Conservation (phyloP, 805 yeast species). For the Saturnispora sanitii region DNA sequence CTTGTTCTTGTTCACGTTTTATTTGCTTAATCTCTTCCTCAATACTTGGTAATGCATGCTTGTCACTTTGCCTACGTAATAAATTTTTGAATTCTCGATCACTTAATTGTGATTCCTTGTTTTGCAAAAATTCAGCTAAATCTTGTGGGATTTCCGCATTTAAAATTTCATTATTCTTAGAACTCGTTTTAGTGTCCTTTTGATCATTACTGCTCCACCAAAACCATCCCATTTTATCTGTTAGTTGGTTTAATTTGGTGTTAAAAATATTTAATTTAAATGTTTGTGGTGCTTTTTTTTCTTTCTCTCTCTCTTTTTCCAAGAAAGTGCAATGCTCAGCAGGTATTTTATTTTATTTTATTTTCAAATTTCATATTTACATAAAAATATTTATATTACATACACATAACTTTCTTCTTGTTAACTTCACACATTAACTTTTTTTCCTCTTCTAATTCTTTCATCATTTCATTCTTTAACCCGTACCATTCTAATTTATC, state of each 20-base stretch:
- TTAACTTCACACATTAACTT: too few species aligned
- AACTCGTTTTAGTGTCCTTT: neutral
- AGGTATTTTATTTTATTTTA: too few species aligned
- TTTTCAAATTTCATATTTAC: too few species aligned
- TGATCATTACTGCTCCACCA: slow-evolving; percentile 10
- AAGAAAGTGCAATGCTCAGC: too few species aligned
- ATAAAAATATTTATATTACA: too few species aligned
- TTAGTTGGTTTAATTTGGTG: slow-evolving; percentile 6
- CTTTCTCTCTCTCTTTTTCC: too few species aligned
- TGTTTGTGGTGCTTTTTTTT: too few species aligned
- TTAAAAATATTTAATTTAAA: too few species aligned
- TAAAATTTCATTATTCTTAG: neutral
- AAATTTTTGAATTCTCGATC: slow-evolving; percentile 26
- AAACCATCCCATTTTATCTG: slow-evolving; percentile 13
- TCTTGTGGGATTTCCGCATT: slow-evolving; percentile 18
- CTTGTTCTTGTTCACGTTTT: slow-evolving; percentile 3
- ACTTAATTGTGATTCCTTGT: slow-evolving; percentile 21
- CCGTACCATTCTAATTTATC: slow-evolving; percentile 29
- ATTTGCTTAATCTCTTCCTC: slow-evolving; percentile 5
- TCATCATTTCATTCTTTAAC: slow-evolving; percentile 8
- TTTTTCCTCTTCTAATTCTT: slow-evolving; percentile 10
- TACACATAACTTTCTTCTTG: too few species aligned
- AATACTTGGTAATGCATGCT: slow-evolving; percentile 6
- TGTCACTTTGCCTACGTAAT: slow-evolving; percentile 11
- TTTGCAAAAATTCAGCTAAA: slow-evolving; percentile 18